Evolutionary conservation across 2,329 filamentous ascomycete species (phyloP).

Genomic region (Aspergillus jensenii): DNA sequence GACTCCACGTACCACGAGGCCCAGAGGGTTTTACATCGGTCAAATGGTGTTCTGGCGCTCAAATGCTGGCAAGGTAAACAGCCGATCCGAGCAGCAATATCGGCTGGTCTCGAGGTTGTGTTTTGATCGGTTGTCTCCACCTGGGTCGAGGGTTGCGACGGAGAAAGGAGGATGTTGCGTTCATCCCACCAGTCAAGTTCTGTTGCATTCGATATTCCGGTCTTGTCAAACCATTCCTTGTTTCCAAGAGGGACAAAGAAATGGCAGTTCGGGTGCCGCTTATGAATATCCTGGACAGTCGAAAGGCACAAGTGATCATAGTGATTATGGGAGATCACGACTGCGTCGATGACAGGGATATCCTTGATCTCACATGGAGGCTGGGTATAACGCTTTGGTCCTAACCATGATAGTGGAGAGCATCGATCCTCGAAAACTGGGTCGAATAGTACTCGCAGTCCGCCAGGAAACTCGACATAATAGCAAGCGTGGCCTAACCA

Average conservation of each 20-base stretch:
- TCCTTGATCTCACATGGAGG: slow-evolving; percentile 75
- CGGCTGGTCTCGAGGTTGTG: slow-evolving; percentile 24
- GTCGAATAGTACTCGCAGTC: slow-evolving; percentile 86
- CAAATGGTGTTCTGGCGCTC: slow-evolving; percentile 66
- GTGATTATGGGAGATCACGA: slow-evolving; percentile 85
- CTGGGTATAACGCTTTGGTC: slow-evolving; percentile 75
- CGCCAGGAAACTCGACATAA: slow-evolving; percentile 83
- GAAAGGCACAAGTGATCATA: slow-evolving; percentile 87
- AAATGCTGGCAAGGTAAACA: slow-evolving; percentile 86
- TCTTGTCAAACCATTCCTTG: slow-evolving; percentile 73
- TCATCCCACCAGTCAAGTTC: slow-evolving; percentile 97
- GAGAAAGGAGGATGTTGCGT: slow-evolving; percentile 66
- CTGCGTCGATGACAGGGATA: slow-evolving; percentile 59
- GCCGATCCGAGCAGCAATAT: slow-evolving; percentile 70
- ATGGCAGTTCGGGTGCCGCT: slow-evolving; percentile 72
- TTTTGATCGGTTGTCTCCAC: slow-evolving; percentile 28
- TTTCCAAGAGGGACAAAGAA: slow-evolving; percentile 87
- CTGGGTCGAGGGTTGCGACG: slow-evolving; percentile 26
- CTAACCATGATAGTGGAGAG: slow-evolving; percentile 68
- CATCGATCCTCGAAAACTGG: slow-evolving; percentile 90
- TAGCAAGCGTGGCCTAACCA: slow-evolving; percentile 97
- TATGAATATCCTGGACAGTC: slow-evolving; percentile 69
- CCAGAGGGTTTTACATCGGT: slow-evolving; percentile 79
- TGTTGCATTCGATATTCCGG: slow-evolving; percentile 73
- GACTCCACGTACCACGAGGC: slow-evolving; percentile 79